Evolutionary conservation across 345 rosid species (phyloP), one percentile per base, ranked within the genome.

Genomic region (Salix koriyanagi): DNA sequence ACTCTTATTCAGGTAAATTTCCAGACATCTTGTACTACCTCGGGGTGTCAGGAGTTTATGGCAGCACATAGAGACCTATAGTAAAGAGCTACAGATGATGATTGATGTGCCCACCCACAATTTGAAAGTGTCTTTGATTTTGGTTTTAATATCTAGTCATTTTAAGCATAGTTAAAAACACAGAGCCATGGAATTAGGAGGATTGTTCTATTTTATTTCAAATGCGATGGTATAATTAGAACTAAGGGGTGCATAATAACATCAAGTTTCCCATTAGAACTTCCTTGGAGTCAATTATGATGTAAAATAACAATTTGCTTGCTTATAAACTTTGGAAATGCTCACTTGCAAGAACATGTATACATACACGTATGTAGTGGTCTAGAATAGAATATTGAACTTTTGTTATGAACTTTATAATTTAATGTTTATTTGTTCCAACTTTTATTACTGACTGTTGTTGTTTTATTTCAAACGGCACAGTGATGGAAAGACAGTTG

Each of bases 401-500:
- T n/a, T 36, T 58, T 30, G 16, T 44, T 2, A 21, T 5, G 21
- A 56, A 58, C 34, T 23, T 30, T 48, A 67, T 70, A 65, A 18
- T 62, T 76, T 56, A 64, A 44, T 79, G 9, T 72, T 65, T 28
- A 30, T 79, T 42, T 71, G 30, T 68, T 78, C 52, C 74, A 76
- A 77, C 74, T 48, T 50, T 65, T 56, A 72, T 70, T 65, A 82
- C 82, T 87, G 71, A 86, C 81, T 69, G 46, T 81, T 86, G 74
- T 75, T 83, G 69, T 74, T 77, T 79, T 82, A 77, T 68, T 86
- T 84, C 77, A 69, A 84, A 80, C 83, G 84, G 76, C 79, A 69
- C 86, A 96, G 99, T 87, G 99, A 96, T 85, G 99, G 99, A 79
- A 96, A 96, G 89, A 96, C 97, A 83, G 96, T 96, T 69, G 99